These are phyloP conservation scores for Orbilia brochopaga DNA, from an alignment of 2,329 filamentous ascomycete species.

Conservation along the genomic window DNA sequence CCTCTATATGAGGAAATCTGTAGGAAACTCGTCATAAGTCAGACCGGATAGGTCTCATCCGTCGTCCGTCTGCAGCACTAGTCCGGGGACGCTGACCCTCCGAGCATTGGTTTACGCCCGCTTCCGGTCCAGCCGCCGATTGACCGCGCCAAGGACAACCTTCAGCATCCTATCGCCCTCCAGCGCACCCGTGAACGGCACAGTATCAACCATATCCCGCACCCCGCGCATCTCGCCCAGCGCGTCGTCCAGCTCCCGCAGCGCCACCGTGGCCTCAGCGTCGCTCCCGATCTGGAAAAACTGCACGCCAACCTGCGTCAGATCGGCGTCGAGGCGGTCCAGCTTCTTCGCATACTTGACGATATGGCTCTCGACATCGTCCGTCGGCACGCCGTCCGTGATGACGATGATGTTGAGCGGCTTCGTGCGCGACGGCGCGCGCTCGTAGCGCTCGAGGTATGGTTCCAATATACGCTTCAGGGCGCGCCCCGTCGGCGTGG, in stretches of 20 bases:
- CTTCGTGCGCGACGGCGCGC: conserved; percentile 62
- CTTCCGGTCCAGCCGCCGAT: conserved; percentile 68
- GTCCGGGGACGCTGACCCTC: no score
- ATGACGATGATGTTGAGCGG: conserved; percentile 91
- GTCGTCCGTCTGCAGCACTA: no score
- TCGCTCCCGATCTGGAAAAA: conserved; percentile 94
- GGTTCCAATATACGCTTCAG: conserved; percentile 74
- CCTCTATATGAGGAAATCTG: no score
- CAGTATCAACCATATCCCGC: conserved; percentile 90
- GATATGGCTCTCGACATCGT: conserved; percentile 77
- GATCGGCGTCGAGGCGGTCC: conserved; percentile 71
- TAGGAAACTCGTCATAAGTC: no score
- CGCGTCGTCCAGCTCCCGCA: conserved; percentile 77
- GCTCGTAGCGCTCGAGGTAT: conserved; percentile 69
- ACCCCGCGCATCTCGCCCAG: conserved; percentile 66
- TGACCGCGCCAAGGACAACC: conserved; percentile 77
- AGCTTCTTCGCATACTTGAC: conserved; percentile 72
- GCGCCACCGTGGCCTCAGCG: conserved; percentile 66
- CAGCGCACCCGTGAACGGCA: conserved; percentile 72
- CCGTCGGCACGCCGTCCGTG: conserved; percentile 82
- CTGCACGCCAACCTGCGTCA: conserved; percentile 87
- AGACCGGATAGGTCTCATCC: no score
- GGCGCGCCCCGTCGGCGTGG: conserved; percentile 76
- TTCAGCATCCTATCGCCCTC: conserved; percentile 78
- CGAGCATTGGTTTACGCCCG: conserved; percentile 32